These are phyloP conservation scores for Pleurotus platypus DNA, from an alignment of 768 basidiomycete species.

Conservation along the genomic window DNA sequence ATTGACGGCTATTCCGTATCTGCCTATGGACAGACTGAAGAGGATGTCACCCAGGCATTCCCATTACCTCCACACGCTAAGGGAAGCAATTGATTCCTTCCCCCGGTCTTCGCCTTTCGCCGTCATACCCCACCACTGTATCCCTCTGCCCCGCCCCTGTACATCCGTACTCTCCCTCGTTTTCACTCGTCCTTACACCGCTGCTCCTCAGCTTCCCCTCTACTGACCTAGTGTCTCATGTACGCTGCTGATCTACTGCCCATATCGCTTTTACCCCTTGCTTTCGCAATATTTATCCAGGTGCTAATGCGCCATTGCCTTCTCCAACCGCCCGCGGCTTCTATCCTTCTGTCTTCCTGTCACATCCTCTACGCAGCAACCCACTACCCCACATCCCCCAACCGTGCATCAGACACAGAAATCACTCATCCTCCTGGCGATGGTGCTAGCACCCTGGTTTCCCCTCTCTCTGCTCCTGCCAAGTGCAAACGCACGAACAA, in stretches of 20 bases:
- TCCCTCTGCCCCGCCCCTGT: neutral
- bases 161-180: neutral
- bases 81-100: neutral
- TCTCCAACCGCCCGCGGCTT: slow-evolving; percentile 2
- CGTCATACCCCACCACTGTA: neutral
- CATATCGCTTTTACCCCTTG: neutral
- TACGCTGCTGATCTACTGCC: slow-evolving; percentile 2
- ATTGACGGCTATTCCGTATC: slow-evolving; percentile 2
- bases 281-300: slow-evolving; percentile 5
- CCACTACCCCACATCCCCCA: neutral
- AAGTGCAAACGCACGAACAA: neutral
- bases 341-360: neutral
- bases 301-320: slow-evolving; percentile 4
- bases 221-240: neutral
- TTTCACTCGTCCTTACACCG: neutral
- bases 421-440: slow-evolving; percentile 7
- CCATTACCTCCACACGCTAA: slow-evolving; percentile 1
- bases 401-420: slow-evolving; percentile 1
- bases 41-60: slow-evolving; percentile 5
- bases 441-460: slow-evolving; percentile 5
- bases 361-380: neutral
- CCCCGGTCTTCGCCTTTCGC: neutral
- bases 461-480: neutral
- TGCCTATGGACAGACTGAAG: neutral
- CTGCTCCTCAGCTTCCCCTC: neutral